Conservation (phyloP, 176 grass and related monocot genomes). For the Puya raimondii region DNA sequence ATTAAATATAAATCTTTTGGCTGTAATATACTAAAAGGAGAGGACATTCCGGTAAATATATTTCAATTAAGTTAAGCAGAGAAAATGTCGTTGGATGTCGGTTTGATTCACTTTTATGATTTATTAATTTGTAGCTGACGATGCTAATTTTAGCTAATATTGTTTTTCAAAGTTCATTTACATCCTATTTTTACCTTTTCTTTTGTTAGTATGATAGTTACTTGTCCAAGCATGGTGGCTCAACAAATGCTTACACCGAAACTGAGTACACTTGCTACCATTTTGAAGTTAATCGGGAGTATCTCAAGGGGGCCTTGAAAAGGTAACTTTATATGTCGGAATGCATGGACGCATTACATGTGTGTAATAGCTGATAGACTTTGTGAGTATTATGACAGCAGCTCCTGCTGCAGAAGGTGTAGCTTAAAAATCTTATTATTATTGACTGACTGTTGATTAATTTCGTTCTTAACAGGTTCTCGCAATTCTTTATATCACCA, state of each 20-base stretch:
- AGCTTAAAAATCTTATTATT: conserved; percentile 15
- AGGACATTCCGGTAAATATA: too few species aligned
- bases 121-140: too few species aligned
- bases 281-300: conserved; percentile 79
- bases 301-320: conserved; percentile 80
- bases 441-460: conserved; percentile 24
- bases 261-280: conserved; percentile 91
- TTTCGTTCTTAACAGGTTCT: conserved; percentile 58
- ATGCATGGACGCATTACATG: not conserved
- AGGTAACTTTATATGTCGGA: conserved; percentile 36
- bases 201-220: conserved; percentile 76
- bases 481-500: conserved; percentile 93
- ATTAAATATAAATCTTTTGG: too few species aligned
- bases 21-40: too few species aligned
- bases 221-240: conserved; percentile 90
- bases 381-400: not conserved
- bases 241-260: conserved; percentile 92
- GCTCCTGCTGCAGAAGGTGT: not conserved
- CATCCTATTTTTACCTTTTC: not conserved
- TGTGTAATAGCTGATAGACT: not conserved
- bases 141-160: too few species aligned
- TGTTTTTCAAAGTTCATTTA: not conserved
- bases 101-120: too few species aligned
- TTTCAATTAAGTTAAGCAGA: too few species aligned
- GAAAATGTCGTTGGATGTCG: too few species aligned